A percentile compares a stretch with the other conserved stretches of the same genome.
phyloP scores from a whole-genome alignment of 2,329 filamentous ascomycete genomes.

The Trichoderma polysporum region DNA sequence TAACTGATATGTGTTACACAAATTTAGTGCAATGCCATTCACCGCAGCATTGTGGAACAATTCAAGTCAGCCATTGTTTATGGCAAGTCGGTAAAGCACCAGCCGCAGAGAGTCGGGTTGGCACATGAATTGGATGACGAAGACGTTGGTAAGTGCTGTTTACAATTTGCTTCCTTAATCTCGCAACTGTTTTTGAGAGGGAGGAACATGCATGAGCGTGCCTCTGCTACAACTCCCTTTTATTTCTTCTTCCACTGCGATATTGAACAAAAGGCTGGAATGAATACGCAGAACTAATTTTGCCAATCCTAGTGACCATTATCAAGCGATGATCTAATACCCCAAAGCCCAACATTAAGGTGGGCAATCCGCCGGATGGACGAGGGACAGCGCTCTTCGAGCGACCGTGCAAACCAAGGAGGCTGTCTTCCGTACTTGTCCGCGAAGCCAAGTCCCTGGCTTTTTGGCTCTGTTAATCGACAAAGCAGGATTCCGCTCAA shows the following conservation, averaged over 20 bases:
- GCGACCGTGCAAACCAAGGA: background rate
- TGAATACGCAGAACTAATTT: background rate
- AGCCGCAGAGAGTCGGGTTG: conserved; percentile 92
- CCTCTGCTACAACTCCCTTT: background rate
- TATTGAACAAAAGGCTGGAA: background rate
- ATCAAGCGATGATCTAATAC: conserved; percentile 60
- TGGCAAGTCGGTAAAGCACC: conserved; percentile 97
- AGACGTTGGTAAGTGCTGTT: conserved; percentile 75
- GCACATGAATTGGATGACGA: conserved; percentile 91
- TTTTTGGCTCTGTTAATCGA: background rate
- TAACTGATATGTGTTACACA: conserved; percentile 39
- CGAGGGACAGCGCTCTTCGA: background rate
- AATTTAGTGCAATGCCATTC: conserved; percentile 87
- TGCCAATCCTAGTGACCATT: conserved; percentile 46
- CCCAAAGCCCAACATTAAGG: conserved; percentile 4
- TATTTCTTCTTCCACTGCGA: background rate
- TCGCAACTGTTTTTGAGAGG: background rate
- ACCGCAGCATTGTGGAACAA: conserved; percentile 91
- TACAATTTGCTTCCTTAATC: conserved; percentile 11
- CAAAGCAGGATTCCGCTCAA: background rate
- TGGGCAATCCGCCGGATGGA: conserved; percentile 4
- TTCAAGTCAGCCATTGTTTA: conserved; percentile 97
- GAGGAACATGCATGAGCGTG: background rate
- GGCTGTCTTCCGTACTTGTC: background rate
- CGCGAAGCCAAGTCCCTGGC: background rate